Base-by-base conservation (phyloP, 768 basidiomycete species). In the Brasilioporus rufonigricans region DNA sequence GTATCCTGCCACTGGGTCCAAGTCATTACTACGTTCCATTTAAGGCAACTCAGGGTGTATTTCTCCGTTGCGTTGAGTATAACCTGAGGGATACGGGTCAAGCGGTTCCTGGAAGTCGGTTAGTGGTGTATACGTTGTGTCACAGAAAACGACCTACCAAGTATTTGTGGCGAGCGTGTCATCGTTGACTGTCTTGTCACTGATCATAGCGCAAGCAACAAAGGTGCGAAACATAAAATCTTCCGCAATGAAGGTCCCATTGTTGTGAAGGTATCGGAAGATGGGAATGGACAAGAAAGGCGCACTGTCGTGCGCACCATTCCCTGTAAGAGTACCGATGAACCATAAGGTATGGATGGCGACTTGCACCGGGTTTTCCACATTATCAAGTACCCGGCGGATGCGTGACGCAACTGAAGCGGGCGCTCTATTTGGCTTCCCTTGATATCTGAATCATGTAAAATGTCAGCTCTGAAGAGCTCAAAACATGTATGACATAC, bases 191-290 rank as follows among this genome's bases (percentile, higher is more conserved):
- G 63, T 58, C 50, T 73, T 73, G 41, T 73, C 72, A 7, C 66
- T 57, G 46, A 73, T 62, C 68, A 75, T 73, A 24, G 74, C 70
- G 48, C 69, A 75, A 23, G 57, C 40, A 36, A 73, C 57, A 44
- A 73, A 75, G 16, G 65, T 57, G 27, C 64, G 70, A 50, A 73
- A 60, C 71, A 75, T 63, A 40, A 73, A 71, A 13, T 73, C 72
- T 48, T 73, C 72, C 13, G 58, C 62, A 33, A 61, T 44, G 26
- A 55, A 56, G 9, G 62, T 51, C 19, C 73, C 68, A 29, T 66
- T 64, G 45, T 62, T 58, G 47, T 62, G 60, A 26, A 75, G 59
- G 55, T 64, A 66, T 48, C 64, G 65, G 27, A 74, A 68, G 32
- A 69, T 56, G 23, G 69, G 65, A 23, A 69, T 26, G 5, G 66